A percentile compares a stretch with the other conserved stretches of the same genome.
Evolutionary conservation across 2,329 filamentous ascomycete species (phyloP).

Genomic region (Macroventuria anomochaeta): DNA sequence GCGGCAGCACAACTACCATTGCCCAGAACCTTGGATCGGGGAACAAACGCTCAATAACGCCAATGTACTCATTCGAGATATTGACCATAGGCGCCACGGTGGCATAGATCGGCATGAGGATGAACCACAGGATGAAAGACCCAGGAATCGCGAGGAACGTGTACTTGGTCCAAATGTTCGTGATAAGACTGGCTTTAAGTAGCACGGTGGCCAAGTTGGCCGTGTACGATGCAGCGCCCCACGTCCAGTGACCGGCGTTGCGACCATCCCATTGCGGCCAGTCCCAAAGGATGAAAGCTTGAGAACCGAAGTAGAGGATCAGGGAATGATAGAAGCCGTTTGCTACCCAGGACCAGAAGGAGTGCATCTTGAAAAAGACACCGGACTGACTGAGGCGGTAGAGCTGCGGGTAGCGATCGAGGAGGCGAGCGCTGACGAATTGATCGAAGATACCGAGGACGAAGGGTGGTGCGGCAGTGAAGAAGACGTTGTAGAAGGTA

Average conservation of each 20-base stretch:
- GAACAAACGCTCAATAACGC: slow-evolving; percentile 82
- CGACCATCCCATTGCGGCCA: slow-evolving; percentile 79
- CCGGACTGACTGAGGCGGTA: slow-evolving; percentile 94
- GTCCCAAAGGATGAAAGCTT: slow-evolving; percentile 83
- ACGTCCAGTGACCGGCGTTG: slow-evolving; percentile 93
- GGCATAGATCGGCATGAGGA: slow-evolving; percentile 86
- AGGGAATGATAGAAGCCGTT: slow-evolving; percentile 97
- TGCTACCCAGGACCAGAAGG: slow-evolving; percentile 89
- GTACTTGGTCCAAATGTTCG: slow-evolving; percentile 99
- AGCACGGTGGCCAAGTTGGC: slow-evolving; percentile 92
- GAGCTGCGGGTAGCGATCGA: slow-evolving; percentile 95
- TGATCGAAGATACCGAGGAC: slow-evolving; percentile 97
- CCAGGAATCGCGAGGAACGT: slow-evolving; percentile 94
- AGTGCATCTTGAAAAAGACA: slow-evolving; percentile 89
- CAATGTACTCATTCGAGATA: slow-evolving; percentile 83
- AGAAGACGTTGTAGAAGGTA: slow-evolving; percentile 99
- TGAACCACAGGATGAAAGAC: slow-evolving; percentile 88
- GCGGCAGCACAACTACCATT: slow-evolving; percentile 80
- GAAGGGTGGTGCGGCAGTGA: slow-evolving; percentile 90
- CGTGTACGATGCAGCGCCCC: slow-evolving; percentile 94
- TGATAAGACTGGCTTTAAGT: slow-evolving; percentile 91
- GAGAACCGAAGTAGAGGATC: slow-evolving; percentile 84
- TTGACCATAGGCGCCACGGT: slow-evolving; percentile 81
- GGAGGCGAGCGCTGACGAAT: slow-evolving; percentile 89
- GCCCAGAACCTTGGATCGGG: slow-evolving; percentile 87